Percentiles rank a stretch among this genome's conserved stretches.
Evolutionary conservation across 2,329 filamentous ascomycete genomes (phyloP).

Genomic region (Acrodontium crateriforme): DNA sequence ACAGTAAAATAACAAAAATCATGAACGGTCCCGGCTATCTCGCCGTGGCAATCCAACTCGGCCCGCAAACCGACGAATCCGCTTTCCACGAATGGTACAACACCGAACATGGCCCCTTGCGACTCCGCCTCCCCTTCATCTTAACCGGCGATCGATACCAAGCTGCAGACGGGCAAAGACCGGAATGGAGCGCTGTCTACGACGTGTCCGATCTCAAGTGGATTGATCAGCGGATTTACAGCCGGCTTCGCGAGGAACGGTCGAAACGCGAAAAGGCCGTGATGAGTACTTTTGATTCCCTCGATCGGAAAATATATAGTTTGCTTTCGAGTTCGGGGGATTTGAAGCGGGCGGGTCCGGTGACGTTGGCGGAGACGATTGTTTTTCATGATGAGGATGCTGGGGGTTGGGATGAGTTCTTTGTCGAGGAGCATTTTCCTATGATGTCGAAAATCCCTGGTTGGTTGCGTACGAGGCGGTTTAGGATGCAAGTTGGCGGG

Average conservation of each 20-base stretch:
- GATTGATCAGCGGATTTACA: constrained; percentile 59
- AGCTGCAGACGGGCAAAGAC: constrained; percentile 48
- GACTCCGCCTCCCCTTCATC: constrained; percentile 62
- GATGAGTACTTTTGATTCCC: constrained; percentile 48
- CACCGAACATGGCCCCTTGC: constrained; percentile 76
- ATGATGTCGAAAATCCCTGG: constrained; percentile 63
- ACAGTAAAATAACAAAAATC: not conserved
- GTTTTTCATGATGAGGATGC: constrained; percentile 39
- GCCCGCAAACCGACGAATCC: constrained; percentile 46
- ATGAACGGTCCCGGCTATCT: constrained; percentile 49
- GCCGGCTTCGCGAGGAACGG: constrained; percentile 45
- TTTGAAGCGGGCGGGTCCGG: constrained; percentile 12
- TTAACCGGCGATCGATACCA: constrained; percentile 67
- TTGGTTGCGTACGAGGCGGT: constrained; percentile 62
- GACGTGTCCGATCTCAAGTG: constrained; percentile 63
- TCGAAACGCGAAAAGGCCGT: constrained; percentile 34
- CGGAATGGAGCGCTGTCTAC: constrained; percentile 67
- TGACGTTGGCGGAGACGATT: constrained; percentile 13
- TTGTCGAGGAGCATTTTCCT: constrained; percentile 57
- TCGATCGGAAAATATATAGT: constrained; percentile 60
- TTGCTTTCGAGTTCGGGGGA: constrained; percentile 36
- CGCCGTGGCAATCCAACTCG: constrained; percentile 76
- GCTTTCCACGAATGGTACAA: constrained; percentile 92
- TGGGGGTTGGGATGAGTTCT: constrained; percentile 53
- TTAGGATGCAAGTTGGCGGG: constrained; percentile 52